These are phyloP conservation scores for Rhodotorula graminis DNA, from an alignment of 768 basidiomycete genomes.

Conservation along the genomic window DNA sequence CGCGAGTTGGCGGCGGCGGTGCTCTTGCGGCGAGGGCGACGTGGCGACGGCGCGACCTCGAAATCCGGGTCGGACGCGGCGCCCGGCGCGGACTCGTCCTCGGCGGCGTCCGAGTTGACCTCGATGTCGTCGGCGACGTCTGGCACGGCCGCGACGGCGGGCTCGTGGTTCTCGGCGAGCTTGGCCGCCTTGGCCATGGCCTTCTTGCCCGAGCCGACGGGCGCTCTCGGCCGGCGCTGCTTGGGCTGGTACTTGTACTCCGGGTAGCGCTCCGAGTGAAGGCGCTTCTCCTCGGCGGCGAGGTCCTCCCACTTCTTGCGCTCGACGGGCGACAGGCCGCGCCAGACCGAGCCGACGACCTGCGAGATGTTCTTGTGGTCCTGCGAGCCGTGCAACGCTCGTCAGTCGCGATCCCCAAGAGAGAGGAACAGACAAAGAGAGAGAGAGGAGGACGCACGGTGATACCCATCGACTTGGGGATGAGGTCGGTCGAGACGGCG, in stretches of 20 bases:
- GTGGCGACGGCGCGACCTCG: not conserved
- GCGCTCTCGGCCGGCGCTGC: not conserved
- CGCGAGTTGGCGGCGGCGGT: not conserved
- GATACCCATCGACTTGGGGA: constrained; percentile 55
- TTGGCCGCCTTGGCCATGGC: constrained; percentile 8
- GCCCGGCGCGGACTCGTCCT: too few relatives aligned
- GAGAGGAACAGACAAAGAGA: not conserved
- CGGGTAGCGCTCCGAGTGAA: constrained; percentile 34
- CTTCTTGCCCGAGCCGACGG: constrained; percentile 8
- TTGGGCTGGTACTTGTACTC: constrained; percentile 35
- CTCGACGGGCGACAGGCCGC: constrained; percentile 52
- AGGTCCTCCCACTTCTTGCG: constrained; percentile 38
- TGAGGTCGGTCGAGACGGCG: constrained; percentile 61
- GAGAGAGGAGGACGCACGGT: not conserved
- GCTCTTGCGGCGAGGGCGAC: not conserved
- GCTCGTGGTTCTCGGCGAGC: not conserved
- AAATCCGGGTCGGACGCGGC: not conserved
- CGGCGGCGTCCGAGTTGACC: too few relatives aligned
- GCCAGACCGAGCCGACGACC: constrained; percentile 68
- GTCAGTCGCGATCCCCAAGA: not conserved
- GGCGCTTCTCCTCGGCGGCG: constrained; percentile 40
- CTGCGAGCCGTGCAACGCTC: constrained; percentile 32
- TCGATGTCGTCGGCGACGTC: not conserved
- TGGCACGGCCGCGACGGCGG: too few relatives aligned
- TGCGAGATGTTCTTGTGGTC: constrained; percentile 70